Percentiles rank a stretch among this genome's conserved stretches.
phyloP scores from a whole-genome alignment of 345 rosid species.

The Raphanus raphanistrum region DNA sequence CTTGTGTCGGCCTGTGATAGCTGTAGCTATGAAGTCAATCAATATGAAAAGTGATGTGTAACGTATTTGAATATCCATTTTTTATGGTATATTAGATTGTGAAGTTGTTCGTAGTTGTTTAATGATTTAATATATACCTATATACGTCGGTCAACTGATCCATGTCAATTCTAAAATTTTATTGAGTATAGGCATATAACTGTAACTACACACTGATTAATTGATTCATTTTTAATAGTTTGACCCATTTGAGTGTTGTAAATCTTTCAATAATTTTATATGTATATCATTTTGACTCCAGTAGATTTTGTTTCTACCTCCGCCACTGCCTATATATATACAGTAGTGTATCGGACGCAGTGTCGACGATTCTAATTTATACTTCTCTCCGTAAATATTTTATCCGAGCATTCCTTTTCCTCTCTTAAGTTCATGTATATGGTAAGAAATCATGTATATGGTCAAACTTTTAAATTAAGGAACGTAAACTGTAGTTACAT shows the following conservation, averaged over 20 bases:
- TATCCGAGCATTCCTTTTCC: not conserved
- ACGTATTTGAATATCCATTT: not conserved
- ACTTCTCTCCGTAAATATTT: not conserved
- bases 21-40: slow-evolving; percentile 7
- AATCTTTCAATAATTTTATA: not conserved
- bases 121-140: too few species aligned
- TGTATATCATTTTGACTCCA: not conserved
- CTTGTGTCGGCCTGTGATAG: not conserved
- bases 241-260: not conserved
- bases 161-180: not conserved
- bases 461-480: not conserved
- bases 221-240: too few species aligned
- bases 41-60: not conserved
- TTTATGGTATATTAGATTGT: not conserved
- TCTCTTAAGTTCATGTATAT: not conserved
- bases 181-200: not conserved
- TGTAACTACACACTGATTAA: not conserved
- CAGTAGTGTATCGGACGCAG: too few species aligned
- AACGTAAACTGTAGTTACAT: too few species aligned
- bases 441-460: not conserved
- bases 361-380: too few species aligned
- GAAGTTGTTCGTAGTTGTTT: too few species aligned
- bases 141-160: not conserved
- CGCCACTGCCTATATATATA: too few species aligned
- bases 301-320: not conserved